Percentiles rank a stretch among this genome's conserved stretches.
phyloP scores from a whole-genome alignment of 345 rosid species.

The Populus tremula region DNA sequence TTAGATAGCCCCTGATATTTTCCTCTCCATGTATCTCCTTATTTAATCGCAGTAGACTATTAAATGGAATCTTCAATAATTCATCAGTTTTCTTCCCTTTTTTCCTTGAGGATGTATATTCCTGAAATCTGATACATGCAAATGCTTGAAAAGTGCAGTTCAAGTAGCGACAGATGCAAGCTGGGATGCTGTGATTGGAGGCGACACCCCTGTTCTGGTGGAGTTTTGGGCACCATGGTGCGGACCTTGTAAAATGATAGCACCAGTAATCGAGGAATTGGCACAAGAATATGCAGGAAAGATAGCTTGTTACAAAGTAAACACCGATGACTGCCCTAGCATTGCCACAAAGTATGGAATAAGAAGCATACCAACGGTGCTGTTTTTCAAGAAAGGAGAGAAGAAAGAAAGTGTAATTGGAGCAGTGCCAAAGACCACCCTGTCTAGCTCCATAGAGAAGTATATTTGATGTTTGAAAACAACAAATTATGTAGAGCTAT shows the following conservation, averaged over 20 bases:
- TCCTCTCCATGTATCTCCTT: neutral
- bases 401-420: constrained; percentile 74
- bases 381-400: constrained; percentile 66
- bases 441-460: constrained; percentile 55
- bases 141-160: constrained; percentile 35
- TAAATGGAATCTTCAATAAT: neutral
- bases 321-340: constrained; percentile 65
- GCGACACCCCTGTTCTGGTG: constrained; percentile 53
- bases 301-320: constrained; percentile 55
- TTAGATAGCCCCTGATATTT: neutral
- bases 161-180: constrained; percentile 49
- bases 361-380: constrained; percentile 71
- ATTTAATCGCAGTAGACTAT: neutral
- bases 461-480: constrained; percentile 41
- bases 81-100: neutral
- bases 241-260: constrained; percentile 76
- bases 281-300: constrained; percentile 68
- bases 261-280: constrained; percentile 55
- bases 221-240: constrained; percentile 91
- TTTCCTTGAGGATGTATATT: neutral
- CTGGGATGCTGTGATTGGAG: constrained; percentile 49
- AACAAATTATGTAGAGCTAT: neutral
- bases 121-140: neutral
- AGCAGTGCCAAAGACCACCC: constrained; percentile 68
- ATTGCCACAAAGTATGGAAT: constrained; percentile 60